Evolutionary conservation across 768 basidiomycete species (phyloP).

Genomic region (Tulasnella calospora): DNA sequence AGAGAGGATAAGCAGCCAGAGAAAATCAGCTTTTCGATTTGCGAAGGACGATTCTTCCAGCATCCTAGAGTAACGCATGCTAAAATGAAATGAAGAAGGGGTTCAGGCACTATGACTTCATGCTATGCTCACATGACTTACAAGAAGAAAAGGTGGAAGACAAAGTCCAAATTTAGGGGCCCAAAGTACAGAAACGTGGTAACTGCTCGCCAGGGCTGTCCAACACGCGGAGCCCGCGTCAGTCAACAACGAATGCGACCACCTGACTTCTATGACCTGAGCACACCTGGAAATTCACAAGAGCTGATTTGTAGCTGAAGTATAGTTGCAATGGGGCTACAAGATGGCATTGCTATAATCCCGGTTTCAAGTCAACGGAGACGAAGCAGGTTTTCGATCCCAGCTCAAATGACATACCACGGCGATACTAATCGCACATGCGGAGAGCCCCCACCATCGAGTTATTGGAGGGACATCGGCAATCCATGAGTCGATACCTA

Average conservation of each 20-base stretch:
- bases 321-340: constrained; percentile 89
- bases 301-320: constrained; percentile 82
- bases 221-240: not conserved
- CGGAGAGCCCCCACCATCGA: constrained; percentile 76
- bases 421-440: constrained; percentile 68
- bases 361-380: constrained; percentile 23
- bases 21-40: constrained; percentile 86
- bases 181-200: constrained; percentile 98
- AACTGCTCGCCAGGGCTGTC: constrained; percentile 76
- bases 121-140: constrained; percentile 42
- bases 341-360: constrained; percentile 77
- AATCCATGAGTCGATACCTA: constrained; percentile 86
- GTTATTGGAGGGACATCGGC: constrained; percentile 89
- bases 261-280: not conserved
- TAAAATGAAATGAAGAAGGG: constrained; percentile 35
- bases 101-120: not conserved
- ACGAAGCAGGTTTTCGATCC: not conserved
- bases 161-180: constrained; percentile 83
- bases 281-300: constrained; percentile 72
- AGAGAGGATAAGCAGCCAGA: constrained; percentile 86
- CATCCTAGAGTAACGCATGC: constrained; percentile 96
- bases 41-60: constrained; percentile 95
- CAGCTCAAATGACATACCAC: constrained; percentile 57
- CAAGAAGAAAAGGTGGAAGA: constrained; percentile 99
- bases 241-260: not conserved